Conservation (phyloP, 306 rosid species). For the Prosopis cineraria region DNA sequence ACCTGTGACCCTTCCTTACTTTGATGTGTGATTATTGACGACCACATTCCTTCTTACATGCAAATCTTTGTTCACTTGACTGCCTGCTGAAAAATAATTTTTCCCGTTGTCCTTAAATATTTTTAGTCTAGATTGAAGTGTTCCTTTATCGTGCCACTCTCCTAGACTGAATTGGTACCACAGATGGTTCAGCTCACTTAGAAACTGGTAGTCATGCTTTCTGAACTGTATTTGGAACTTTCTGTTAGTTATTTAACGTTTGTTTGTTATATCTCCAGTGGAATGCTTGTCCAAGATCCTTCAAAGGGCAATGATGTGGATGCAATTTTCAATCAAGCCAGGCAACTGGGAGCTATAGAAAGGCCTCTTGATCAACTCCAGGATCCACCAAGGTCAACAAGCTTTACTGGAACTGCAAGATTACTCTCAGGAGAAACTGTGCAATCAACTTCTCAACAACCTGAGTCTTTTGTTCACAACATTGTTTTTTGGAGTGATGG, state of each 20-base stretch:
- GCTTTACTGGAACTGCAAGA: constrained; percentile 91
- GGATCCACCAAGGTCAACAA: constrained; percentile 82
- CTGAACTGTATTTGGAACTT: constrained; percentile 17
- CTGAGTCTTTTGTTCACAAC: constrained; percentile 81
- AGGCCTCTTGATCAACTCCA: constrained; percentile 71
- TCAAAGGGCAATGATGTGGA: constrained; percentile 85
- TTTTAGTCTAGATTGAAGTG: not conserved
- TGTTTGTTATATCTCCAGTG: constrained; percentile 58
- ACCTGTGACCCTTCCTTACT: constrained; percentile 6
- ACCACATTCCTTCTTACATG: not conserved
- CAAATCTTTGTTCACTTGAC: not conserved
- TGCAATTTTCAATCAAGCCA: constrained; percentile 83
- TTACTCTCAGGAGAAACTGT: constrained; percentile 83
- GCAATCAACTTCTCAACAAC: constrained; percentile 73
- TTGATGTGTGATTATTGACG: constrained; percentile 23
- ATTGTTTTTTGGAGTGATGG: constrained; percentile 94
- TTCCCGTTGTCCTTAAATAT: not conserved
- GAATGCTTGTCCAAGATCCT: constrained; percentile 99
- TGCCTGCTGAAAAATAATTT: not conserved
- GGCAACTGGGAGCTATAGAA: constrained; percentile 88
- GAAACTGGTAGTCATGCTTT: not conserved
- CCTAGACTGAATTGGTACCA: not conserved
- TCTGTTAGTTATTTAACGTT: constrained; percentile 22
- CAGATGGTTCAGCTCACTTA: not conserved
- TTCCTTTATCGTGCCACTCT: not conserved